phyloP scores from a whole-genome alignment of 306 rosid genomes.

The Castanospermum australe region DNA sequence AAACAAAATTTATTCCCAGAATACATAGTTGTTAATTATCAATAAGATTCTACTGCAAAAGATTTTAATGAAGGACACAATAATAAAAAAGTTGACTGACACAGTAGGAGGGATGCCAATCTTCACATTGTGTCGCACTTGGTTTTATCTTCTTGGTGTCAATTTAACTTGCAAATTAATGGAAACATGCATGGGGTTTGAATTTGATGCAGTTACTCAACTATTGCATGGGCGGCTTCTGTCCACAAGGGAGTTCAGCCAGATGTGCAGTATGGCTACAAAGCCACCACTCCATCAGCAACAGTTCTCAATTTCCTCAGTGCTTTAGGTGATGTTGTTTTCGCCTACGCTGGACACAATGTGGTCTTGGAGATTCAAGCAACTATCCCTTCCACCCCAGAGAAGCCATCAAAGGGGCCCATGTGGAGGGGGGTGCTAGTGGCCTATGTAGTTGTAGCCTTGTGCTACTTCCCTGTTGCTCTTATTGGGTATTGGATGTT shows the following conservation, averaged over 20 bases:
- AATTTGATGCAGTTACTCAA: background rate
- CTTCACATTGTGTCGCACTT: too few species aligned
- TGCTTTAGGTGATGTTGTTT: conserved; percentile 66
- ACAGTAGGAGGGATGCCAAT: too few species aligned
- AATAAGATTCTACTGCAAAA: too few species aligned
- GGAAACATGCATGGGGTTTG: background rate
- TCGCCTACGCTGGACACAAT: conserved; percentile 77
- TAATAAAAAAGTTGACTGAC: too few species aligned
- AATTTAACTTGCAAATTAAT: too few species aligned
- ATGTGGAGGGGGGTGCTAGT: conserved; percentile 70
- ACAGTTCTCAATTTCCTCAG: conserved; percentile 45
- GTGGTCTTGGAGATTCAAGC: conserved; percentile 76
- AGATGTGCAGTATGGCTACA: background rate
- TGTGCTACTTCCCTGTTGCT: conserved; percentile 74
- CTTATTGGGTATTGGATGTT: conserved; percentile 49
- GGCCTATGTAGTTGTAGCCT: conserved; percentile 58
- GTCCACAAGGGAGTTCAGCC: background rate
- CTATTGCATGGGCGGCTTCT: conserved; percentile 8
- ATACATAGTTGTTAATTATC: too few species aligned
- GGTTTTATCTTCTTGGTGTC: too few species aligned
- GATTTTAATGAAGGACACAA: too few species aligned
- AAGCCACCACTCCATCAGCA: conserved; percentile 23
- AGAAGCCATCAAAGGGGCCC: conserved; percentile 65
- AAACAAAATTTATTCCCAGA: too few species aligned
- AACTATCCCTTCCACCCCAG: conserved; percentile 69